phyloP scores from a whole-genome alignment of 352 stramenopile genomes.

The Pythium oligandrum region DNA sequence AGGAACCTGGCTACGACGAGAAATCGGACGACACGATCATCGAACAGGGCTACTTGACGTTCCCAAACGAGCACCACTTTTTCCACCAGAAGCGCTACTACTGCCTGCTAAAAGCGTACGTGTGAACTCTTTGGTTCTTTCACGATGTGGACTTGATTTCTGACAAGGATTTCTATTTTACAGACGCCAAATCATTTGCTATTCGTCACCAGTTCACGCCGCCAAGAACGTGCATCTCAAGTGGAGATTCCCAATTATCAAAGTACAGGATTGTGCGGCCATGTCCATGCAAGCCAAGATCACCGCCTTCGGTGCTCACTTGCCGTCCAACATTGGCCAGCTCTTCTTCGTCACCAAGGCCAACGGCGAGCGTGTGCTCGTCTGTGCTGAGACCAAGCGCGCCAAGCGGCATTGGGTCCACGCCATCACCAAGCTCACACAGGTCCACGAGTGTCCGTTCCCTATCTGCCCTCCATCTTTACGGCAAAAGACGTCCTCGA shows the following conservation, averaged over 20 bases:
- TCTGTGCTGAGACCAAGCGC: conserved; percentile 37
- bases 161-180: not conserved
- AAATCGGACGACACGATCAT: conserved; percentile 60
- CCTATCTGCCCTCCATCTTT: conserved; percentile 7
- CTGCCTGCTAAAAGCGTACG: conserved; percentile 37
- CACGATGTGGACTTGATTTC: too few species aligned
- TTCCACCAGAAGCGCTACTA: conserved; percentile 65
- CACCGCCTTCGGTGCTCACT: conserved; percentile 43
- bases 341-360: conserved; percentile 71
- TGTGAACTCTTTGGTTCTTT: not conserved
- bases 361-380: conserved; percentile 57
- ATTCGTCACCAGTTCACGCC: conserved; percentile 41
- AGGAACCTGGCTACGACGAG: conserved; percentile 38
- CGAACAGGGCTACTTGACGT: conserved; percentile 58
- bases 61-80: conserved; percentile 45
- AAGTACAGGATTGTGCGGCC: conserved; percentile 51
- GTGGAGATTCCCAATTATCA: conserved; percentile 40
- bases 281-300: conserved; percentile 62
- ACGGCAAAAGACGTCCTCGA: conserved; percentile 12
- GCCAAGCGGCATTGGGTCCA: conserved; percentile 57
- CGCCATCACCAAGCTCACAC: conserved; percentile 39
- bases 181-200: conserved; percentile 39
- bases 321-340: conserved; percentile 39
- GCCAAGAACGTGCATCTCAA: conserved; percentile 43
- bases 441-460: conserved; percentile 28